A percentile compares a stretch with the other conserved stretches of the same genome.
These are phyloP conservation scores for Coemansia sp. DNA, from an alignment of 371 early-diverging fungal genomes.

Conservation along the genomic window DNA sequence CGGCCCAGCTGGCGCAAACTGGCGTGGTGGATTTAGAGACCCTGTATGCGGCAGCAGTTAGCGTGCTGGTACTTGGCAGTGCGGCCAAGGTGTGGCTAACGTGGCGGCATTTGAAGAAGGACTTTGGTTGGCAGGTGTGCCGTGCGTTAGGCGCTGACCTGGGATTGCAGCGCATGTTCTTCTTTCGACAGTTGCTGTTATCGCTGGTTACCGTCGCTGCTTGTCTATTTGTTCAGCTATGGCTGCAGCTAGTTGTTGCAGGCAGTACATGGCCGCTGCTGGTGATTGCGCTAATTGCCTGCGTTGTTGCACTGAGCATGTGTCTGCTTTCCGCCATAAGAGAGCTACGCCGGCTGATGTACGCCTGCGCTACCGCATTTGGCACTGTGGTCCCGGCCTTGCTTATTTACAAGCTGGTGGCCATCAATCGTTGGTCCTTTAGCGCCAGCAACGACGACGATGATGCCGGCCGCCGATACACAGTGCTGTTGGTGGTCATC, in stretches of 20 bases:
- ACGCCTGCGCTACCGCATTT: constrained; percentile 14
- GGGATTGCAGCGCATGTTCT: constrained; percentile 43
- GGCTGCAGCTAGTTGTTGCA: constrained; percentile 40
- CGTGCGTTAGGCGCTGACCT: constrained; percentile 52
- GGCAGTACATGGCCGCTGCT: constrained; percentile 13
- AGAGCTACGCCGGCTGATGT: constrained; percentile 44
- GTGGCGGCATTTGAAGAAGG: constrained; percentile 37
- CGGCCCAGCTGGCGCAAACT: constrained; percentile 27
- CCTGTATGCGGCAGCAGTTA: constrained; percentile 23
- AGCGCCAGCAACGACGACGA: not conserved
- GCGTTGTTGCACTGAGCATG: constrained; percentile 14
- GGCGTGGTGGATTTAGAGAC: constrained; percentile 5
- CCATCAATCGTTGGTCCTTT: constrained; percentile 7
- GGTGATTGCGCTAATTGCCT: constrained; percentile 6
- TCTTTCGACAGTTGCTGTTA: constrained; percentile 31
- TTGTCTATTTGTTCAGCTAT: constrained; percentile 39
- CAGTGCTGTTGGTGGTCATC: constrained; percentile 16
- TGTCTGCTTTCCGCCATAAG: constrained; percentile 23
- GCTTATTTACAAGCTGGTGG: constrained; percentile 34
- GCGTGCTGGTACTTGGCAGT: constrained; percentile 15
- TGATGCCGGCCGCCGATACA: constrained; percentile 14
- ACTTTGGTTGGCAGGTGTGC: constrained; percentile 57
- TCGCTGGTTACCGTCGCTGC: constrained; percentile 30
- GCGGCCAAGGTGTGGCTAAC: constrained; percentile 20
- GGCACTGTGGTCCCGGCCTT: constrained; percentile 9